Percentiles rank a stretch among this genome's conserved stretches.
These are phyloP conservation scores for Aspergillus saccharolyticus DNA, from an alignment of 495 filamentous ascomycete genomes.

Conservation along the genomic window DNA sequence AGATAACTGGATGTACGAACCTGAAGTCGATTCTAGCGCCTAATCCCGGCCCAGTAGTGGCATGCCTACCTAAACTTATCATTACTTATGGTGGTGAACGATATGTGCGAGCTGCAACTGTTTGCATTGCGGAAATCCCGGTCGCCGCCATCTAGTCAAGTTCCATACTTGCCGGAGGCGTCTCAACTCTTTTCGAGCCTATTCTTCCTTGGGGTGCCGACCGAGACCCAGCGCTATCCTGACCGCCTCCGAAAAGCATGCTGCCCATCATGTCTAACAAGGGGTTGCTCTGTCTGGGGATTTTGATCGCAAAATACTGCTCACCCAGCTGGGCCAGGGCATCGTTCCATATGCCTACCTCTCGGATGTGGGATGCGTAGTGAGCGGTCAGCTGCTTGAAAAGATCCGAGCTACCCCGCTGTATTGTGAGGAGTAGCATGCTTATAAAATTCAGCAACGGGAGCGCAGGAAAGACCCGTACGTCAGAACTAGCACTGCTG, in stretches of 20 bases:
- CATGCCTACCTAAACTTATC: constrained; percentile 15
- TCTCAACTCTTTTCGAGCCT: constrained; percentile 43
- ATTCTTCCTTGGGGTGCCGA: constrained; percentile 29
- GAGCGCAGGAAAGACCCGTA: constrained; percentile 75
- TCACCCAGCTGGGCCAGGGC: constrained; percentile 82
- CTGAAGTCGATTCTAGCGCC: constrained; percentile 48
- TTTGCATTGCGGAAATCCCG: constrained; percentile 3
- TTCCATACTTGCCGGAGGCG: constrained; percentile 47
- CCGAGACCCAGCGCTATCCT: constrained; percentile 40
- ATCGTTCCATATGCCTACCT: constrained; percentile 74
- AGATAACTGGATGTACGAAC: constrained; percentile 90
- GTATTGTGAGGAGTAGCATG: constrained; percentile 74
- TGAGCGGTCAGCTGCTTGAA: constrained; percentile 78
- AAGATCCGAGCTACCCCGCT: constrained; percentile 73
- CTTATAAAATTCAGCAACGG: constrained; percentile 91
- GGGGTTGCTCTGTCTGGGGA: constrained; percentile 81
- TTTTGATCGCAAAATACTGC: constrained; percentile 95
- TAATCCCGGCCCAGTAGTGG: neutral
- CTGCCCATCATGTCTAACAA: constrained; percentile 96
- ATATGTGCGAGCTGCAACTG: constrained; percentile 6
- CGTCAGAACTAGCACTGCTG: constrained; percentile 65
- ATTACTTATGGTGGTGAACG: constrained; percentile 13
- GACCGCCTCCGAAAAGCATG: constrained; percentile 72
- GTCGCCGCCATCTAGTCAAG: constrained; percentile 41
- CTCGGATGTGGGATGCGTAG: constrained; percentile 71